Evolutionary conservation across 208 protist species (phyloP), one percentile per base, ranked within the genome.

Genomic region (Leishmania lainsoni): DNA sequence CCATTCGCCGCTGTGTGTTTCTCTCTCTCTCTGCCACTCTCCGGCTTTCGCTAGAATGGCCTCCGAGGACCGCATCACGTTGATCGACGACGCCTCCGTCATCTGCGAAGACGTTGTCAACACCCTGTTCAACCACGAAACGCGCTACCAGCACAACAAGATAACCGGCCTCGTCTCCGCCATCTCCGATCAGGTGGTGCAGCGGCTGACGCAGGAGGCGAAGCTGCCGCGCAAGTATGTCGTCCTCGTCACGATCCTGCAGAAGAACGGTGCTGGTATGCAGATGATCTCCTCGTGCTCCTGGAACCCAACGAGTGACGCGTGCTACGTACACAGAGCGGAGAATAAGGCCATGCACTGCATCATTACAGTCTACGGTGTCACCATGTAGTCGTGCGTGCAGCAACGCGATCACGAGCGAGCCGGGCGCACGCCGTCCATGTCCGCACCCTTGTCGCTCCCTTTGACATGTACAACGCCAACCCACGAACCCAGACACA

Each of bases 211-310:
- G 49, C 90, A 93, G 83, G 91, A 97, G 78, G 88, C 91, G 63
- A 95, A 92, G 70, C 91, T 97, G 70, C 95, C 96, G 9, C 93
- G 94, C 77, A 98, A 98, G 86, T 98, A 98, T 81, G 87, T 99
- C 49, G 93, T 86, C 3, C 89, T 95, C 49, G 91, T 91, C 49
- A 88, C 92, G 16, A 91, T 99, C 45, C 78, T 97, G 78, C 94
- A 99, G 79, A 97, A 97, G 48, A 97, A 89, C 72, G 96, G 96
- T 14, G 93, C 95, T 2, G 97, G 97, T 8, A 80, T 98, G 71
- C 86, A 96, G 78, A 87, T 87, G n/a, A 81, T 94, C 48, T 94
- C 93, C 20, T 91, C 91, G 14, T 97, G 93, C 85, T 96, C 89
- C 39, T 99, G 97, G 96, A 96, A 98, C 83, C 86, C 92, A 20